Percentiles rank a stretch among this genome's conserved stretches.
These are phyloP conservation scores for Paecilomyces dactylethromorphus DNA, from an alignment of 2,329 filamentous ascomycete genomes.

Conservation along the genomic window DNA sequence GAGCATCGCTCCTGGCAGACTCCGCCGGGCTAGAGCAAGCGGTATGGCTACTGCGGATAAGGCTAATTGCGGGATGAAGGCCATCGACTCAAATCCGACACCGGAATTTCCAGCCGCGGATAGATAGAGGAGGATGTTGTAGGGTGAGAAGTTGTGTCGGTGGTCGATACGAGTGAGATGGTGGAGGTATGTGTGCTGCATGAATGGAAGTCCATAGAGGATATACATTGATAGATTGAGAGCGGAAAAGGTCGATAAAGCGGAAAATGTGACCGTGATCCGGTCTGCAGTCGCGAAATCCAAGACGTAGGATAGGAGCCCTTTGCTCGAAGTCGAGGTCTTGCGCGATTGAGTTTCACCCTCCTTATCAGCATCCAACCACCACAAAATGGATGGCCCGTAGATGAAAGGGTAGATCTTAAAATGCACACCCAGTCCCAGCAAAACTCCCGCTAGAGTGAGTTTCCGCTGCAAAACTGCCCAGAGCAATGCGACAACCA, in stretches of 20 bases:
- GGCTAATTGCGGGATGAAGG: constrained; percentile 81
- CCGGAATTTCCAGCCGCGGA: constrained; percentile 53
- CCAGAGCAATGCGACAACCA: constrained; percentile 80
- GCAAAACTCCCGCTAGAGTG: constrained; percentile 61
- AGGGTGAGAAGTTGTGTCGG: constrained; percentile 96
- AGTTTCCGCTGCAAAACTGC: constrained; percentile 62
- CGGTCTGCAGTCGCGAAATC: constrained; percentile 34
- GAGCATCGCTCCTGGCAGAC: constrained; percentile 77
- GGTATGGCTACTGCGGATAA: constrained; percentile 73
- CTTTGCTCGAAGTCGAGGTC: not conserved
- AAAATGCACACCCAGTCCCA: constrained; percentile 86
- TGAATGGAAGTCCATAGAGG: constrained; percentile 70
- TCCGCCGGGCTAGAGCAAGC: constrained; percentile 68
- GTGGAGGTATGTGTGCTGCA: constrained; percentile 87
- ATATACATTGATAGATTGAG: constrained; percentile 76
- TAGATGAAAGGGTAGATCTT: constrained; percentile 99
- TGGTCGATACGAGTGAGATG: constrained; percentile 91
- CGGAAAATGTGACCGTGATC: constrained; percentile 44
- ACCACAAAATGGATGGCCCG: constrained; percentile 52
- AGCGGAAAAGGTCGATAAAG: constrained; percentile 63
- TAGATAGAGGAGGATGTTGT: constrained; percentile 86
- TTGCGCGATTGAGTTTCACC: not conserved
- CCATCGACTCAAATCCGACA: constrained; percentile 62
- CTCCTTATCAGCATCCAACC: constrained; percentile 23
- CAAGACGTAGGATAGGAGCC: constrained; percentile 11